Base-by-base conservation (phyloP, 2,329 filamentous ascomycete species). In the Chrysoporthe puriensis region DNA sequence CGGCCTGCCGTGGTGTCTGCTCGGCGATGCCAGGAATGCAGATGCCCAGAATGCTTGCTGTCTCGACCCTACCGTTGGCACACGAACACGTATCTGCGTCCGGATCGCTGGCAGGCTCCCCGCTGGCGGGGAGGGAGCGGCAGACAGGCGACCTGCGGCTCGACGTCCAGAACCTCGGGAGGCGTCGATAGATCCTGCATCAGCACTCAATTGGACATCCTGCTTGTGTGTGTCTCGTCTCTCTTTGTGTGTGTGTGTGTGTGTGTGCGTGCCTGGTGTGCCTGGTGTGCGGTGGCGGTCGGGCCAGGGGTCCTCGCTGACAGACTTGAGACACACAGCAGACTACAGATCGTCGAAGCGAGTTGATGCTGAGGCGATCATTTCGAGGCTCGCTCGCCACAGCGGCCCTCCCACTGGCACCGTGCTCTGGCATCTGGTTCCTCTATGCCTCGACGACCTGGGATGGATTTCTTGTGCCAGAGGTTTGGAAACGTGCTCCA, bases 271-370 rank as follows among this genome's bases (percentile, higher is more conserved):
- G 7, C 14, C 36, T 40, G 54, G 16, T 42, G 3, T 26, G 36
- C 57, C 36, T 40, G 36, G 36, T 5, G 36, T 9, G 36, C 14
- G 59, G 50, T 63, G 50, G 50, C 50, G 62, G 62, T 63, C 62
- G 57, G 62, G 48, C 43, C 62, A 64, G 62, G 62, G 62, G 62
- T n/a, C 40, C 18, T 50, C 42, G 46, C 62, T 64, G 62, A 40
- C 63, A 50, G 21, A 64, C 54, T 48, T 58, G 63, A 64, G 26
- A 26, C 62, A 64, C 63, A 64, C 14, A 58, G 16, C 34, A 40
- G 62, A 63, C 16, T 43, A 46, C 48, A 16, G 57, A 21, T 59
- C 26, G 54, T 57, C 54, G 21, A 54, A 32, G 50, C 50, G 50
- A 61, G 42, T 61, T 62, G 60, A 62, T 62, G 60, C 60, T 36